Evolutionary conservation across 805 yeast species (phyloP).

Genomic region (Candida sakaeoensis): DNA sequence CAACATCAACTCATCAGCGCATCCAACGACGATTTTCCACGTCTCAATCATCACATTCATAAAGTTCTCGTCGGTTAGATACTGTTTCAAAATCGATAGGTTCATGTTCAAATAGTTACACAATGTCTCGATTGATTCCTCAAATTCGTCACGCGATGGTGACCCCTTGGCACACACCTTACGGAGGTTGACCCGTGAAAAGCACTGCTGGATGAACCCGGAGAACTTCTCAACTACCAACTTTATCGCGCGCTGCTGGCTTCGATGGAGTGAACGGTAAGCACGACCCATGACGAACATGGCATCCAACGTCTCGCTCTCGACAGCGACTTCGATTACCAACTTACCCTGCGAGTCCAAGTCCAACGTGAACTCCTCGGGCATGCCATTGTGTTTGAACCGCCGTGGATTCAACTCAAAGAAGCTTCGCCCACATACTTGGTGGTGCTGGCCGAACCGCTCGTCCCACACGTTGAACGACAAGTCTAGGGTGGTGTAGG

Average conservation of each 20-base stretch:
- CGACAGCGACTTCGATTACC: constrained; percentile 65
- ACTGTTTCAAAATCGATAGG: constrained; percentile 58
- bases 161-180: constrained; percentile 47
- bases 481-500: constrained; percentile 42
- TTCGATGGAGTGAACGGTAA: constrained; percentile 57
- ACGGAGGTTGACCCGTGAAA: constrained; percentile 56
- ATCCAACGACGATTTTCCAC: constrained; percentile 70
- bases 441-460: constrained; percentile 50
- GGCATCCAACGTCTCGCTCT: constrained; percentile 77
- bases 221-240: constrained; percentile 72
- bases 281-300: constrained; percentile 77
- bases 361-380: constrained; percentile 56
- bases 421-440: constrained; percentile 61
- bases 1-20: constrained; percentile 67
- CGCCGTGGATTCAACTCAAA: constrained; percentile 59
- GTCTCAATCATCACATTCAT: constrained; percentile 68
- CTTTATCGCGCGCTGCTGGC: constrained; percentile 64
- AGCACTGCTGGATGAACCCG: constrained; percentile 52
- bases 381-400: constrained; percentile 64
- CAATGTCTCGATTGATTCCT: constrained; percentile 67
- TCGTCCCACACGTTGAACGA: constrained; percentile 73
- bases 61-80: constrained; percentile 52
- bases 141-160: constrained; percentile 47
- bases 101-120: constrained; percentile 72
- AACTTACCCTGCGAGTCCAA: constrained; percentile 68